Percentiles rank a stretch among this genome's conserved stretches.
These are phyloP conservation scores for Boletus reticulatus DNA, from an alignment of 768 basidiomycete species.

Conservation along the genomic window DNA sequence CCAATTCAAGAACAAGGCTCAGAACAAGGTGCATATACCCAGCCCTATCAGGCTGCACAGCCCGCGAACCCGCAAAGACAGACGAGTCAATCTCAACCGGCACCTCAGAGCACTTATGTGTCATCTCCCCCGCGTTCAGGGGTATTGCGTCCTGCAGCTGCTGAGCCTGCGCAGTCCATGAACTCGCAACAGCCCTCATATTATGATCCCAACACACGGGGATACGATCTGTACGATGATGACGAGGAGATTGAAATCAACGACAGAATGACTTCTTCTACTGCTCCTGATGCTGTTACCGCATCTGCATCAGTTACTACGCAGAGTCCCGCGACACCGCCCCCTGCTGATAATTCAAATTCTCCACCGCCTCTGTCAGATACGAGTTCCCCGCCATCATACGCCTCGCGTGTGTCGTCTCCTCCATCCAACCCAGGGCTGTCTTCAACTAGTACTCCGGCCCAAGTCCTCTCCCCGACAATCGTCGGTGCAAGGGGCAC, in stretches of 20 bases:
- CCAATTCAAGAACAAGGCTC: not conserved
- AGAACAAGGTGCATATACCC: slow-evolving; percentile 4
- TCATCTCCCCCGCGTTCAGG: slow-evolving; percentile 16
- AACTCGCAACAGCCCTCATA: slow-evolving; percentile 27
- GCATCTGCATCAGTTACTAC: not conserved
- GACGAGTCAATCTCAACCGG: slow-evolving; percentile 3
- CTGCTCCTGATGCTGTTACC: not conserved
- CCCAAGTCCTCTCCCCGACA: slow-evolving; percentile 12
- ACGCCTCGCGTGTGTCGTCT: slow-evolving; percentile 5
- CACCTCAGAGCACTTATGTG: slow-evolving; percentile 7
- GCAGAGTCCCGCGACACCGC: not conserved
- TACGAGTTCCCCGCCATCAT: slow-evolving; percentile 2
- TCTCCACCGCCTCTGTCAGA: not conserved
- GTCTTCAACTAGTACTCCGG: not conserved
- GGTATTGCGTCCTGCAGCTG: not conserved
- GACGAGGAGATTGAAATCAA: slow-evolving; percentile 14
- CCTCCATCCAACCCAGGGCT: not conserved
- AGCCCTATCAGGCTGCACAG: not conserved
- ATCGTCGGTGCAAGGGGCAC: slow-evolving; percentile 3
- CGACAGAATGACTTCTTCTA: not conserved
- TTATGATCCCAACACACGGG: slow-evolving; percentile 35
- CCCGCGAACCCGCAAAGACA: not conserved
- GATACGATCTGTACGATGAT: slow-evolving; percentile 27
- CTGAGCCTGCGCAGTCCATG: not conserved
- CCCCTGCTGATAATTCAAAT: not conserved